phyloP scores from a whole-genome alignment of 108 stramenopile genomes.

The Cyclotella sp. region DNA sequence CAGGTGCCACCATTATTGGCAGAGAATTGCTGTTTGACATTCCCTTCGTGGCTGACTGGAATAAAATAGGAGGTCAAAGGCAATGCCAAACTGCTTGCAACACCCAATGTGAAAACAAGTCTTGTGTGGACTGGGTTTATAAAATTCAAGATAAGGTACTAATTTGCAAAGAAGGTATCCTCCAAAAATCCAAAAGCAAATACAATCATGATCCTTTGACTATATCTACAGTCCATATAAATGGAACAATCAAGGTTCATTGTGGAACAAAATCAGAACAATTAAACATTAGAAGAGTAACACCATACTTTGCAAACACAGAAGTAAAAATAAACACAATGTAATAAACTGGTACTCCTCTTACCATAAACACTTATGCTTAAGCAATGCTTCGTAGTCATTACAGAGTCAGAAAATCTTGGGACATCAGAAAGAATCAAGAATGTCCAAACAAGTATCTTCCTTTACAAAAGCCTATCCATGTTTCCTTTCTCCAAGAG shows the following conservation, averaged over 20 bases:
- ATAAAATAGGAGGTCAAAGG: slow-evolving; percentile 16
- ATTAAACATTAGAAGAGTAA: slow-evolving; percentile 30
- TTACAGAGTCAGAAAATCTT: not conserved
- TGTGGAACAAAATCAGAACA: slow-evolving; percentile 27
- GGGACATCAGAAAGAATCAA: not conserved
- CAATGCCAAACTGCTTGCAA: slow-evolving; percentile 11
- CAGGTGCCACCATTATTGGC: slow-evolving; percentile 30
- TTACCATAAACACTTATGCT: not conserved
- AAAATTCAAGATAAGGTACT: slow-evolving; percentile 26
- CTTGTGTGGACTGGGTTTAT: slow-evolving; percentile 6
- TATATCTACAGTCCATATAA: slow-evolving; percentile 14
- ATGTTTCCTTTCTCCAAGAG: no score
- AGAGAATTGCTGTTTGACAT: slow-evolving; percentile 32
- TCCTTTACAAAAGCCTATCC: no score
- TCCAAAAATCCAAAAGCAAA: not conserved
- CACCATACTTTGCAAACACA: slow-evolving; percentile 26
- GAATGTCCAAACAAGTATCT: not conserved
- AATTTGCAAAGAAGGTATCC: slow-evolving; percentile 1
- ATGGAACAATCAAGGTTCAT: slow-evolving; percentile 40
- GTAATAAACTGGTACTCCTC: not conserved
- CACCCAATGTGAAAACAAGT: slow-evolving; percentile 1
- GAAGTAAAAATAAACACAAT: not conserved
- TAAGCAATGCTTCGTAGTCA: not conserved
- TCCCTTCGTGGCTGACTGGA: slow-evolving; percentile 29
- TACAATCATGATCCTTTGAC: not conserved